Evolutionary conservation across 805 yeast species (phyloP), one percentile per base, ranked within the genome.

Genomic region (Starmerella geochares): DNA sequence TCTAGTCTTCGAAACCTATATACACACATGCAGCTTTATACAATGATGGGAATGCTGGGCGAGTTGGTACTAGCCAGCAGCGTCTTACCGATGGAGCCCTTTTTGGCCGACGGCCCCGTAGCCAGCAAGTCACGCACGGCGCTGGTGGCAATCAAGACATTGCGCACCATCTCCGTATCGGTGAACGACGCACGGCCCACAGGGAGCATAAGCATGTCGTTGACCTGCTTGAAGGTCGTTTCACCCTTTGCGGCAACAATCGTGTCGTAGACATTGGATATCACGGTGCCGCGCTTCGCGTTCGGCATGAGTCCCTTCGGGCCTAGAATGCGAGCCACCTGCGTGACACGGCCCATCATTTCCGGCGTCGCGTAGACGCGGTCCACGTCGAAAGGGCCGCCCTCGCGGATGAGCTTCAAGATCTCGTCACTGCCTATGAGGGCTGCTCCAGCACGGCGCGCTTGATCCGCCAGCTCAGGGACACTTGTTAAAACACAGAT

Each of bases 271-370:
- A 86, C 68, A 59, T 86, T 78, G n/a, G 77, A 75, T 1, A 82
- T 70, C 8, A 90, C 92, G 1, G 96, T 87, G 16, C 95, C 95
- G 62, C 80, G 83, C 69, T 86, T 87, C 13, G 76, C 80, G 39
- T 76, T 75, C 42, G 98, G 97, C 84, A 88, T 81, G 58, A 92
- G 73, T 21, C 94, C 95, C 61, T 74, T 79, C 28, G 95, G 94
- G 51, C 97, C 97, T 58, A 92, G 73, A 10, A 75, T 69, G 61
- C 87, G 77, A n/a, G 92, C 95, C 20, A 86, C 69, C 50, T 76
- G 74, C n/a, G 59, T 62, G 55, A 92, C 71, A 23, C 74, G 72
- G n/a, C 75, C 66, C 20, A 76, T 75, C 51, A 86, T 77, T 32
- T 85, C 95, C 1, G 95, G 85, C 1, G 96, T 82, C 5, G 95